A percentile compares a stretch with the other conserved stretches of the same genome.
phyloP scores from a whole-genome alignment of 371 early-diverging fungal genomes.

The Mucor piriformis region DNA sequence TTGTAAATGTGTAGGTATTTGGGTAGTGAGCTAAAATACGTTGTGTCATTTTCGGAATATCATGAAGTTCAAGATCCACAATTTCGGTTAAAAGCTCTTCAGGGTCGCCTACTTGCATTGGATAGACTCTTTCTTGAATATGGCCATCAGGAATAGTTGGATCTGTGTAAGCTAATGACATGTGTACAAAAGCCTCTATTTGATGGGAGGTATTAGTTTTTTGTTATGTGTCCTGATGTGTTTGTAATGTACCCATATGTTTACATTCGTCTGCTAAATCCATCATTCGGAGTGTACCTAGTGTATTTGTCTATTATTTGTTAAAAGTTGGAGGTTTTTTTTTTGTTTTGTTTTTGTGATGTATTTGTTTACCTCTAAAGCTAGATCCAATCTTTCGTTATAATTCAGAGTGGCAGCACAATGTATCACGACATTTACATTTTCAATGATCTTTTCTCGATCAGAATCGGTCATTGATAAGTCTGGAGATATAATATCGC shows the following conservation, averaged over 20 bases:
- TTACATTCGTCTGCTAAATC: slow-evolving; percentile 62
- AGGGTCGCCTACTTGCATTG: slow-evolving; percentile 61
- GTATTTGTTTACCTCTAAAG: slow-evolving; percentile 51
- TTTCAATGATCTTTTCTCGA: slow-evolving; percentile 44
- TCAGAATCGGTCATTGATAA: slow-evolving; percentile 57
- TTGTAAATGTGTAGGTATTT: slow-evolving; percentile 67
- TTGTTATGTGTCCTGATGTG: background rate
- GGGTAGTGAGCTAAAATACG: slow-evolving; percentile 52
- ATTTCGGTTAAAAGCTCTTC: slow-evolving; percentile 56
- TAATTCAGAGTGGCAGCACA: slow-evolving; percentile 69
- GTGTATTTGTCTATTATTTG: slow-evolving; percentile 52
- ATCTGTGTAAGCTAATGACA: slow-evolving; percentile 51
- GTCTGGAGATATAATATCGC: slow-evolving; percentile 60
- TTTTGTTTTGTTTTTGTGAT: background rate
- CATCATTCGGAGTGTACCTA: slow-evolving; percentile 62
- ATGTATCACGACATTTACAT: slow-evolving; percentile 61
- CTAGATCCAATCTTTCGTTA: slow-evolving; percentile 61
- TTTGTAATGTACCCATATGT: slow-evolving; percentile 49
- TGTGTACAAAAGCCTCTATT: slow-evolving; percentile 53
- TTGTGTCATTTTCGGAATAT: slow-evolving; percentile 57
- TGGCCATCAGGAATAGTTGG: slow-evolving; percentile 50
- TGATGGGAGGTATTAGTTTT: background rate
- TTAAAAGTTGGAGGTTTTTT: background rate
- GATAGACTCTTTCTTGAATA: slow-evolving; percentile 62
- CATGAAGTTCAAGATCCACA: slow-evolving; percentile 51